A percentile compares a stretch with the other conserved stretches of the same genome.
Conservation (phyloP, 106 monocot species). For the Platanthera guangdongensis region DNA sequence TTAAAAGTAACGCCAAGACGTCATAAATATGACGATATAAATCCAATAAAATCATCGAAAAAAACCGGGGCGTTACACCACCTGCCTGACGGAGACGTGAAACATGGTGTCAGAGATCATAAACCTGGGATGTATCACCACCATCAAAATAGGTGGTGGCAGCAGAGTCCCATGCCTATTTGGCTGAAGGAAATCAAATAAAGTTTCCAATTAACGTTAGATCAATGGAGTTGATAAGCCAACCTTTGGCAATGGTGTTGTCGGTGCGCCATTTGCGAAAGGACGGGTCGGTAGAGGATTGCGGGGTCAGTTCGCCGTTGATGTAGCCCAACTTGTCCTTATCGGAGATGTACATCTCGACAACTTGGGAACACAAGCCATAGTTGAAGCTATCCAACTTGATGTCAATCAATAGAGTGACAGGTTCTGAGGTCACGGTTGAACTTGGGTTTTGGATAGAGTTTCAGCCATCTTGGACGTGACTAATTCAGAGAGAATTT, state of each 20-base stretch:
- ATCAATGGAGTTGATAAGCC: constrained; percentile 10
- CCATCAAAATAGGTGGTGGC: constrained; percentile 9
- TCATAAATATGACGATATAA: too few relatives aligned
- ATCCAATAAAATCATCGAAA: too few relatives aligned
- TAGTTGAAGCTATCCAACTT: constrained; percentile 19
- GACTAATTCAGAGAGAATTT: not conserved
- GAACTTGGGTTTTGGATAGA: not conserved
- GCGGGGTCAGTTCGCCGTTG: constrained; percentile 5
- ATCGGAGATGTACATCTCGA: constrained; percentile 18
- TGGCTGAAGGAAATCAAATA: not conserved
- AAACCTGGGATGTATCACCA: not conserved
- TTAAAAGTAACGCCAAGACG: too few relatives aligned
- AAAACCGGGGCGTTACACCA: too few relatives aligned
- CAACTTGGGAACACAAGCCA: constrained; percentile 17
- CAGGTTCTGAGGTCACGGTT: not conserved
- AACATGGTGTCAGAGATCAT: constrained; percentile 1
- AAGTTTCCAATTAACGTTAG: not conserved
- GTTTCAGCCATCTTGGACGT: not conserved
- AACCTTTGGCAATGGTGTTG: constrained; percentile 15
- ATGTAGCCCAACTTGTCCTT: constrained; percentile 24
- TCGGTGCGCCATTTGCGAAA: constrained; percentile 7
- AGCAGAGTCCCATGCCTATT: not conserved
- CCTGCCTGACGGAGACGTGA: not conserved
- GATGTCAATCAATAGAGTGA: not conserved
- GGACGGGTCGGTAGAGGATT: not conserved